Evolutionary conservation across 192 early-diverging fungal genomes (phyloP).

Genomic region (Mortierella claussenii): DNA sequence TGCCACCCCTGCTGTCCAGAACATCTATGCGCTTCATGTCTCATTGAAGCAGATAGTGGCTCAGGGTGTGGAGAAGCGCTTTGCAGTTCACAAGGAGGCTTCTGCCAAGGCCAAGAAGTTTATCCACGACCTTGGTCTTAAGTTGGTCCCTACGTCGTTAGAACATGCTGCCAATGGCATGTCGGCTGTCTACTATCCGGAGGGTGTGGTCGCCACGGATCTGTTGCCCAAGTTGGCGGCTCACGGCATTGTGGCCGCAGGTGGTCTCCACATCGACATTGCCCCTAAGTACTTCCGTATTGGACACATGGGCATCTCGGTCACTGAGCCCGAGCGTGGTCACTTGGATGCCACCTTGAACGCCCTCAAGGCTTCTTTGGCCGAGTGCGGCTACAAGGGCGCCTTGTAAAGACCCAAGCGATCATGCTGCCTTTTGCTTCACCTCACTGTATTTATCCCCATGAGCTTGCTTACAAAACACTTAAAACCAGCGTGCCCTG

Average conservation of each 20-base stretch:
- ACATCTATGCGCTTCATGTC: conserved; percentile 87
- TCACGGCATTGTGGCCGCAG: conserved; percentile 89
- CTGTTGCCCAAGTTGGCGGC: conserved; percentile 82
- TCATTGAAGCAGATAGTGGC: conserved; percentile 80
- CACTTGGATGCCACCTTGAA: conserved; percentile 75
- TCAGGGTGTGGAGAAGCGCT: conserved; percentile 78
- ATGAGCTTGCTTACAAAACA: too few relatives aligned
- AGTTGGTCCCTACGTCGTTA: conserved; percentile 69
- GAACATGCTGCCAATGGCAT: conserved; percentile 78
- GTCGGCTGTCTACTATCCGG: conserved; percentile 91
- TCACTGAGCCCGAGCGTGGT: conserved; percentile 71
- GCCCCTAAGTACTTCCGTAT: conserved; percentile 95
- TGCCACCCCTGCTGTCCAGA: conserved; percentile 96
- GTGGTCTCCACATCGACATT: conserved; percentile 86
- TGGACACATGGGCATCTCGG: conserved; percentile 89
- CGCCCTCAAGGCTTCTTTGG: conserved; percentile 68
- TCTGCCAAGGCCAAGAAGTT: conserved; percentile 79
- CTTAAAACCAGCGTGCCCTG: too few relatives aligned
- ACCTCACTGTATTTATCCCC: too few relatives aligned
- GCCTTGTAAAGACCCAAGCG: conserved; percentile 37
- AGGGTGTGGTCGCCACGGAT: conserved; percentile 78
- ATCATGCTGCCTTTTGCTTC: too few relatives aligned
- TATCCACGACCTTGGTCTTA: conserved; percentile 76
- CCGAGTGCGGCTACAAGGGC: conserved; percentile 63
- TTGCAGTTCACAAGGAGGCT: conserved; percentile 80